Percentiles rank a stretch among this genome's conserved stretches.
Evolutionary conservation across 2,329 filamentous ascomycete species (phyloP).

Genomic region (Bipolaris victoriae): DNA sequence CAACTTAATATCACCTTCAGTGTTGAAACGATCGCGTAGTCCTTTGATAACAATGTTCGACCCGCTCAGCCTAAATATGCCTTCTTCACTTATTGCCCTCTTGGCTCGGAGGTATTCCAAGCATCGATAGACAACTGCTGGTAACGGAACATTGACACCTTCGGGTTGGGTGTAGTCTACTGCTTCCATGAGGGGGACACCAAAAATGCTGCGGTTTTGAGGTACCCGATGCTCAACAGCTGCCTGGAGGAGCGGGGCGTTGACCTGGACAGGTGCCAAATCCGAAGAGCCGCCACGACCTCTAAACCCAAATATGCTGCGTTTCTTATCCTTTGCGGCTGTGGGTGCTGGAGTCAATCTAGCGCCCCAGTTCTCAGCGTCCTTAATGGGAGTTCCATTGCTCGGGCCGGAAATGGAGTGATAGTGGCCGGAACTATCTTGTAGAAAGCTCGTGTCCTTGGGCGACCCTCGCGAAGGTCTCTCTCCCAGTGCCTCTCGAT

Average conservation of each 20-base stretch:
- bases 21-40: constrained; percentile 91
- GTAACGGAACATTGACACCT: constrained; percentile 76
- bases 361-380: constrained; percentile 85
- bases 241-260: constrained; percentile 24
- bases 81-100: constrained; percentile 83
- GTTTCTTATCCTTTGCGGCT: constrained; percentile 81
- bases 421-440: constrained; percentile 40
- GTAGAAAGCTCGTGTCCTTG: constrained; percentile 44
- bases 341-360: constrained; percentile 54
- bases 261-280: constrained; percentile 52
- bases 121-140: constrained; percentile 92
- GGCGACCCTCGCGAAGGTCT: constrained; percentile 37
- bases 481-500: constrained; percentile 31
- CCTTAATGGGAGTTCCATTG: constrained; percentile 82
- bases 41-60: constrained; percentile 93
- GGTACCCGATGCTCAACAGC: constrained; percentile 39
- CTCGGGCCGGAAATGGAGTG: constrained; percentile 78
- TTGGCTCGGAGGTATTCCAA: constrained; percentile 89
- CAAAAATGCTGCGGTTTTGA: constrained; percentile 72
- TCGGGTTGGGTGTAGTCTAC: constrained; percentile 78
- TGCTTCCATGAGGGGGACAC: constrained; percentile 82
- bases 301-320: constrained; percentile 69
- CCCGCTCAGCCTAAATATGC: constrained; percentile 96
- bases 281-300: constrained; percentile 73
- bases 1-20: constrained; percentile 87